Percentiles rank a stretch among this genome's conserved stretches.
These are phyloP conservation scores for Trichophyton mentagrophytes DNA, from an alignment of 2,329 filamentous ascomycete species.

Conservation along the genomic window DNA sequence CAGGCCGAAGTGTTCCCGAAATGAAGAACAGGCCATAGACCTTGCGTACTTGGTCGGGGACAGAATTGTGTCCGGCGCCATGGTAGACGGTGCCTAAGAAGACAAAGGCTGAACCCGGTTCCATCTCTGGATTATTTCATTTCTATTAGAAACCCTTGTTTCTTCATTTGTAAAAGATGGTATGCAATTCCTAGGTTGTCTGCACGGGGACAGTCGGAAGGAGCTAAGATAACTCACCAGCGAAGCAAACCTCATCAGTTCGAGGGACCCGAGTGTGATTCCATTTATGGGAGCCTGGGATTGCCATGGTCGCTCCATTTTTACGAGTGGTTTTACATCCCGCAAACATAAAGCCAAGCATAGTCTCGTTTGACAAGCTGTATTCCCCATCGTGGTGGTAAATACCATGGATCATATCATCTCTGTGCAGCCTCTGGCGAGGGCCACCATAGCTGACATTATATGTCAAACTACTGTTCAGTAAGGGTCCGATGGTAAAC, in stretches of 20 bases:
- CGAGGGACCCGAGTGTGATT: slow-evolving; percentile 26
- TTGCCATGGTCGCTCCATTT: slow-evolving; percentile 33
- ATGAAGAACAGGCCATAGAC: slow-evolving; percentile 27
- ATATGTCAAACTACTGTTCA: slow-evolving; percentile 5
- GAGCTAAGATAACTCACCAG: slow-evolving; percentile 12
- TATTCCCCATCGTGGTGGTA: slow-evolving; percentile 17
- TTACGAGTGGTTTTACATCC: slow-evolving; percentile 30
- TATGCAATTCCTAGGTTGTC: neutral
- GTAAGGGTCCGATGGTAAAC: neutral
- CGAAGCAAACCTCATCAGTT: slow-evolving; percentile 28
- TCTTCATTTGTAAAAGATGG: neutral
- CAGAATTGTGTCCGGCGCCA: slow-evolving; percentile 29
- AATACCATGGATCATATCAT: slow-evolving; percentile 26
- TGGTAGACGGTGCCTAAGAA: slow-evolving; percentile 32
- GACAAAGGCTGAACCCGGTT: slow-evolving; percentile 30
- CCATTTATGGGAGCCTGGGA: slow-evolving; percentile 33
- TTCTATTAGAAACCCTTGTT: neutral
- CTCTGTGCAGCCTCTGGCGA: slow-evolving; percentile 29
- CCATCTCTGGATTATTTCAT: slow-evolving; percentile 18
- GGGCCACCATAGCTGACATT: slow-evolving; percentile 28
- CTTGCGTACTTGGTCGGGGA: slow-evolving; percentile 19
- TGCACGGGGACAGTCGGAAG: neutral
- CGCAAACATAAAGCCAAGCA: slow-evolving; percentile 30
- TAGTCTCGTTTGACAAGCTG: slow-evolving; percentile 21
- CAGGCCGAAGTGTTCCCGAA: slow-evolving; percentile 23